Evolutionary conservation across 2,329 filamentous ascomycete genomes (phyloP).

Genomic region (Aspergillus fischeri): DNA sequence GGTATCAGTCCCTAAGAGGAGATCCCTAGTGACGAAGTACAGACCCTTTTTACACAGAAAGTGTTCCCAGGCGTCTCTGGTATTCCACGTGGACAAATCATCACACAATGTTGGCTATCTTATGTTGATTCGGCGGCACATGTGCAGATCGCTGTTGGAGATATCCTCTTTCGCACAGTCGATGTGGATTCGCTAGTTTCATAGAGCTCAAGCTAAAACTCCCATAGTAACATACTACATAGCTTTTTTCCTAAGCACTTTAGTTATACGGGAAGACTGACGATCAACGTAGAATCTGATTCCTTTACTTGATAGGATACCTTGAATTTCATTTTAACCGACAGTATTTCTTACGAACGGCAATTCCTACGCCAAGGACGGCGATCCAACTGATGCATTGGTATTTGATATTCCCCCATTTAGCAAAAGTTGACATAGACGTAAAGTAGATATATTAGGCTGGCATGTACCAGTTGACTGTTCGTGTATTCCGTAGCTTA

Average conservation of each 20-base stretch:
- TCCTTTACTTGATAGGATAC: too few species aligned
- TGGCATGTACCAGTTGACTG: background rate
- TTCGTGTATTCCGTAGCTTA: background rate
- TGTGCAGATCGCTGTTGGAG: too few species aligned
- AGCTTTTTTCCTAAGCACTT: too few species aligned
- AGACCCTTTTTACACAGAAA: constrained; percentile 9
- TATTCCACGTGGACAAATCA: constrained; percentile 16
- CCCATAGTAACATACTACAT: too few species aligned
- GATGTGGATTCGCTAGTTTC: too few species aligned
- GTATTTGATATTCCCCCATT: background rate
- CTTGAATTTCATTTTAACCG: too few species aligned
- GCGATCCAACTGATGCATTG: too few species aligned
- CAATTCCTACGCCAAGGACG: too few species aligned
- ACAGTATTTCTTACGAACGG: too few species aligned
- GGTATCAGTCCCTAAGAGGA: constrained; percentile 16
- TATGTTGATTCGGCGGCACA: constrained; percentile 3
- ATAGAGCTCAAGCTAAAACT: too few species aligned
- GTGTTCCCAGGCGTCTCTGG: constrained; percentile 16
- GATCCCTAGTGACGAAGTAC: constrained; percentile 15
- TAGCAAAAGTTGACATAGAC: background rate
- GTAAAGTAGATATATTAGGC: background rate
- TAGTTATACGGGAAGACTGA: too few species aligned
- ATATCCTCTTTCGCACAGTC: background rate
- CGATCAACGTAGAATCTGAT: too few species aligned
- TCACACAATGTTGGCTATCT: constrained; percentile 17